Conservation (phyloP, 1,284 basidiomycete genomes). For the Ganoderma lingzhi region DNA sequence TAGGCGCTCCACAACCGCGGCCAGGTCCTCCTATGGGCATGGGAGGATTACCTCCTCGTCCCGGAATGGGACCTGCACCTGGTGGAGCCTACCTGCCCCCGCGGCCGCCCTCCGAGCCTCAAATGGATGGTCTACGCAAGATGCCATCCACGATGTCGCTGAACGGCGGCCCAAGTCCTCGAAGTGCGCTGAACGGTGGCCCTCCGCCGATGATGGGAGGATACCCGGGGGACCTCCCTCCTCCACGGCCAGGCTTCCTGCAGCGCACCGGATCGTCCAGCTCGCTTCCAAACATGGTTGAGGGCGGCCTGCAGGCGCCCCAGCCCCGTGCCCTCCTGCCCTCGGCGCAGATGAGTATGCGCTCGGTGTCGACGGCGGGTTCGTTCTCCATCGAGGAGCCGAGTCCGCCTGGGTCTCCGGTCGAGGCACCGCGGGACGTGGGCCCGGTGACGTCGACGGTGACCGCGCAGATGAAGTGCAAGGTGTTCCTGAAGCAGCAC, state of each 20-base stretch:
- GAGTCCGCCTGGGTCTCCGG: conserved; percentile 82
- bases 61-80: conserved; percentile 26
- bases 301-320: conserved; percentile 49
- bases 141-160: conserved; percentile 70
- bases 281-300: conserved; percentile 44
- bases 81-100: conserved; percentile 30
- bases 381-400: conserved; percentile 64
- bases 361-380: conserved; percentile 57
- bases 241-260: conserved; percentile 42
- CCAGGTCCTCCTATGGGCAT: conserved; percentile 15
- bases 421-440: conserved; percentile 56
- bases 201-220: conserved; percentile 51
- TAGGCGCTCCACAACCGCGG: conserved; percentile 8
- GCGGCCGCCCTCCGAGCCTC: conserved; percentile 51
- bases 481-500: conserved; percentile 95
- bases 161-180: conserved; percentile 20
- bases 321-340: conserved; percentile 67
- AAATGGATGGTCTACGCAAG: conserved; percentile 56
- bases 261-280: conserved; percentile 42
- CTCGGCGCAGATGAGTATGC: conserved; percentile 62
- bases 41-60: conserved; percentile 17
- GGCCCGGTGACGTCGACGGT: conserved; percentile 81
- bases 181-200: conserved; percentile 35
- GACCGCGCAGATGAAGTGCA: conserved; percentile 97
- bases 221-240: conserved; percentile 43